phyloP scores from a whole-genome alignment of 139 green algal species.

The Coccomyxa sp. region DNA sequence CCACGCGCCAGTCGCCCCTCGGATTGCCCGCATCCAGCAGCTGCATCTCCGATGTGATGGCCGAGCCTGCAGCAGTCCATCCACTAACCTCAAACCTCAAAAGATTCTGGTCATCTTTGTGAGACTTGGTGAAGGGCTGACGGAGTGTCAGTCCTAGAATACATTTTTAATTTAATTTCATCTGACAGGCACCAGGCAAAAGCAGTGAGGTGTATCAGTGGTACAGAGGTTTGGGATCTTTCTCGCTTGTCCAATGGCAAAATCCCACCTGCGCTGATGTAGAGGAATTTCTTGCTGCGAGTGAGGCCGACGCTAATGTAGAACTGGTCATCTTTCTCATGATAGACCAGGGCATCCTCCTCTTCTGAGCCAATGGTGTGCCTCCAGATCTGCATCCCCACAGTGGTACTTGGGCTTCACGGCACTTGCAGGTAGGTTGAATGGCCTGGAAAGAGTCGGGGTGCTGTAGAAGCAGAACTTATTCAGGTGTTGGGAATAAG shows the following conservation, averaged over 20 bases:
- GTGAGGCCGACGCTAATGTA: slow-evolving; percentile 61
- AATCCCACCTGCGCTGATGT: slow-evolving; percentile 32
- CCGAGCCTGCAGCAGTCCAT: slow-evolving; percentile 37
- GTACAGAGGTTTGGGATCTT: too few species aligned
- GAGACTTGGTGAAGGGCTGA: not conserved
- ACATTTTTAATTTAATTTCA: too few species aligned
- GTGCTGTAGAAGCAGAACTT: too few species aligned
- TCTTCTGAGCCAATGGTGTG: slow-evolving; percentile 51
- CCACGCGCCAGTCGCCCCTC: slow-evolving; percentile 34
- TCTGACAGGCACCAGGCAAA: too few species aligned
- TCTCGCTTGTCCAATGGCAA: too few species aligned
- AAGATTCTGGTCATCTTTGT: not conserved
- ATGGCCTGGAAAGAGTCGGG: too few species aligned
- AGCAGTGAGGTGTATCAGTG: too few species aligned
- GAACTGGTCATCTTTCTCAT: slow-evolving; percentile 75
- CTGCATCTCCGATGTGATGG: slow-evolving; percentile 69
- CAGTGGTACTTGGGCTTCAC: too few species aligned
- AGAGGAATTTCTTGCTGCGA: slow-evolving; percentile 57
- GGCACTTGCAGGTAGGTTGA: too few species aligned
- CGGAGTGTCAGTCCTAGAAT: not conserved
- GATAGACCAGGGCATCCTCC: slow-evolving; percentile 63
- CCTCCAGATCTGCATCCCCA: slow-evolving; percentile 38
- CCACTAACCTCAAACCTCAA: not conserved
- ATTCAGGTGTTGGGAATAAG: too few species aligned
- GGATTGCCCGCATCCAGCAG: slow-evolving; percentile 61